These are phyloP conservation scores for Pythium volutum DNA, from an alignment of 352 stramenopile genomes.

Conservation along the genomic window DNA sequence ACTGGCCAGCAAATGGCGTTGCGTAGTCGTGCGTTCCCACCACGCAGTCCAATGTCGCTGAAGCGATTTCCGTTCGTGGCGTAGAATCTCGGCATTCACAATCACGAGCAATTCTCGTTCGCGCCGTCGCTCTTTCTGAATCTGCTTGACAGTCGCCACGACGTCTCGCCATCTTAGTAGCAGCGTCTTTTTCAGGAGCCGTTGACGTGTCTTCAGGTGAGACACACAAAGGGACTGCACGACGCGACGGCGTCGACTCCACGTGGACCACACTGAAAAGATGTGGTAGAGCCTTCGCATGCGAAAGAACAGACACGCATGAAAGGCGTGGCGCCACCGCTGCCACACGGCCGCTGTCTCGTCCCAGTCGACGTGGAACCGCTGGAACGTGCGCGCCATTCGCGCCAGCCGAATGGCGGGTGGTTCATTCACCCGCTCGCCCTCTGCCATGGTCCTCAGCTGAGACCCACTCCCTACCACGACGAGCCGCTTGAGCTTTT, in stretches of 20 bases:
- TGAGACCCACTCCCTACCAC: neutral
- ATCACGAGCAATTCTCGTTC: slow-evolving; percentile 60
- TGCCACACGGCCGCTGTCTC: slow-evolving; percentile 40
- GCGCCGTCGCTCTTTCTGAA: slow-evolving; percentile 42
- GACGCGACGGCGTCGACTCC: slow-evolving; percentile 15
- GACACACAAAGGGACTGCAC: slow-evolving; percentile 24
- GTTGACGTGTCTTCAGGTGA: slow-evolving; percentile 3
- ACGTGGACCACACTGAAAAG: slow-evolving; percentile 36
- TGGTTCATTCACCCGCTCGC: neutral
- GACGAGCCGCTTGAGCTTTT: slow-evolving; percentile 27
- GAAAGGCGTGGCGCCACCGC: slow-evolving; percentile 56
- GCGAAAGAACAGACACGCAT: slow-evolving; percentile 56
- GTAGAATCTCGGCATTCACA: slow-evolving; percentile 47
- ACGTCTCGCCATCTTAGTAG: slow-evolving; percentile 41
- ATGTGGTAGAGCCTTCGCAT: slow-evolving; percentile 36
- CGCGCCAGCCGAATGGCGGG: slow-evolving; percentile 2
- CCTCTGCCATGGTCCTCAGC: neutral
- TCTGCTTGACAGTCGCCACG: slow-evolving; percentile 38
- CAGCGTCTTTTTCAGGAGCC: neutral
- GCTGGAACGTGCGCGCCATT: slow-evolving; percentile 53
- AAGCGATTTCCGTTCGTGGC: slow-evolving; percentile 37
- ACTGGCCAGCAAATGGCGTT: slow-evolving; percentile 43
- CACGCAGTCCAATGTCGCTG: slow-evolving; percentile 49
- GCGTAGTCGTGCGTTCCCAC: slow-evolving; percentile 33
- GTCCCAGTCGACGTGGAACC: slow-evolving; percentile 38